phyloP scores from a whole-genome alignment of 1,284 basidiomycete genomes.

The Macrocystidia cucumis region DNA sequence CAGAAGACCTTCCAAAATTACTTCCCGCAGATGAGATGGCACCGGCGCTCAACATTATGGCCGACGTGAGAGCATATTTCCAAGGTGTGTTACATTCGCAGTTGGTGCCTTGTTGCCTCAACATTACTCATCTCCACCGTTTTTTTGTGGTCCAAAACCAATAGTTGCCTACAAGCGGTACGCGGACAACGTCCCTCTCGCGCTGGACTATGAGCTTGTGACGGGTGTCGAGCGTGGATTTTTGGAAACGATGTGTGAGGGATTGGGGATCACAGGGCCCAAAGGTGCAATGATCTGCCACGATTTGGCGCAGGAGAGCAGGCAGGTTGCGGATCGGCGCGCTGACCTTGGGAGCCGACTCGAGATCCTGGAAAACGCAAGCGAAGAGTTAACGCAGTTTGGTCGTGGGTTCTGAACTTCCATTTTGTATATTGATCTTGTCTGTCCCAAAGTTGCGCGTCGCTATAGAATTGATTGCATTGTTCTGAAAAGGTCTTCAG shows the following conservation, averaged over 20 bases:
- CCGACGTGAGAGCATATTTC: slow-evolving; percentile 66
- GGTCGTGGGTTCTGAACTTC: too few relatives aligned
- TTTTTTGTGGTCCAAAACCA: neutral
- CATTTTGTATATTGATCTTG: too few relatives aligned
- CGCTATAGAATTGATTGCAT: too few relatives aligned
- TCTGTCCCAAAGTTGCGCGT: too few relatives aligned
- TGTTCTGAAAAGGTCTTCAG: too few relatives aligned
- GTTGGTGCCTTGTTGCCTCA: too few relatives aligned
- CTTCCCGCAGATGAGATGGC: slow-evolving; percentile 46
- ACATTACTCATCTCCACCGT: neutral
- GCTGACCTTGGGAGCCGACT: slow-evolving; percentile 43
- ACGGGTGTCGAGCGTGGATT: slow-evolving; percentile 35
- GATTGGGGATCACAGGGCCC: slow-evolving; percentile 36
- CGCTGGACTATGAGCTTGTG: slow-evolving; percentile 58
- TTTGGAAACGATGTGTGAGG: slow-evolving; percentile 26
- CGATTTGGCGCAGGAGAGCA: slow-evolving; percentile 48
- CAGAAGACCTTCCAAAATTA: slow-evolving; percentile 42
- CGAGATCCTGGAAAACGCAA: slow-evolving; percentile 43
- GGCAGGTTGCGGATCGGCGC: slow-evolving; percentile 34
- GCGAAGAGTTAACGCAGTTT: slow-evolving; percentile 32
- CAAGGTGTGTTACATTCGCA: slow-evolving; percentile 47
- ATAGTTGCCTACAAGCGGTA: slow-evolving; percentile 67
- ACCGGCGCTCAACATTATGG: slow-evolving; percentile 56
- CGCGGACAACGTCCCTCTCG: slow-evolving; percentile 52
- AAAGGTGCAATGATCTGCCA: slow-evolving; percentile 42